These are phyloP conservation scores for Nepenthes alata DNA, from an alignment of 179 eudicot genomes.

Conservation along the genomic window DNA sequence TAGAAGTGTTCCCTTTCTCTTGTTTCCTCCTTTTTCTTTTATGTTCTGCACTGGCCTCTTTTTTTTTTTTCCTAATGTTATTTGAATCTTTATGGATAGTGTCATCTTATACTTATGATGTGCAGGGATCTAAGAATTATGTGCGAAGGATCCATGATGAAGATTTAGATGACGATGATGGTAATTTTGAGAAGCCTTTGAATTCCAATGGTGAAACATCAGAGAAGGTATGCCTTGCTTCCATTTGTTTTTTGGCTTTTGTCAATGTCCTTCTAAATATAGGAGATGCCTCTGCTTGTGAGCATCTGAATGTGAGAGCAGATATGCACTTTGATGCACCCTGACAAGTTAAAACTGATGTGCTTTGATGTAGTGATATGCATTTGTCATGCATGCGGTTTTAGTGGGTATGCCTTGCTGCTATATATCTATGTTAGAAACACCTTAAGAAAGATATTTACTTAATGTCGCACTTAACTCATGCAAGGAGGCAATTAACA, in stretches of 20 bases:
- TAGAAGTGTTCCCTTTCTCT: neutral
- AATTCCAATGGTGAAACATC: slow-evolving; percentile 21
- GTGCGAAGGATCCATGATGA: slow-evolving; percentile 55
- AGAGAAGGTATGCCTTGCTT: slow-evolving; percentile 30
- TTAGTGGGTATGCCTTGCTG: no score
- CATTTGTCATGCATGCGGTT: no score
- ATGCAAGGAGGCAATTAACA: neutral
- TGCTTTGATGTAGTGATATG: no score
- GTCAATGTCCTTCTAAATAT: no score
- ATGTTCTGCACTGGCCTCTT: neutral
- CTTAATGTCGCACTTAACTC: no score
- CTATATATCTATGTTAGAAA: no score
- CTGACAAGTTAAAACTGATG: no score
- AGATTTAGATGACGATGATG: slow-evolving; percentile 63
- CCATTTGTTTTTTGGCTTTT: no score
- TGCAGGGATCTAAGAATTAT: slow-evolving; percentile 43
- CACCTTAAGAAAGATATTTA: no score
- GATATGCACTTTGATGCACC: no score
- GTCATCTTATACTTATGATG: slow-evolving; percentile 3
- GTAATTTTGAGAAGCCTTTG: slow-evolving; percentile 9
- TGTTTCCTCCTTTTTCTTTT: neutral
- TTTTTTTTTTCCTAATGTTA: neutral
- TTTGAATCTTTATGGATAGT: neutral
- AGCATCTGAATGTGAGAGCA: no score
- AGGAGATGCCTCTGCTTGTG: no score